Conservation (phyloP, 1,284 basidiomycete species). For the Cryptococcus depauperatus region DNA sequence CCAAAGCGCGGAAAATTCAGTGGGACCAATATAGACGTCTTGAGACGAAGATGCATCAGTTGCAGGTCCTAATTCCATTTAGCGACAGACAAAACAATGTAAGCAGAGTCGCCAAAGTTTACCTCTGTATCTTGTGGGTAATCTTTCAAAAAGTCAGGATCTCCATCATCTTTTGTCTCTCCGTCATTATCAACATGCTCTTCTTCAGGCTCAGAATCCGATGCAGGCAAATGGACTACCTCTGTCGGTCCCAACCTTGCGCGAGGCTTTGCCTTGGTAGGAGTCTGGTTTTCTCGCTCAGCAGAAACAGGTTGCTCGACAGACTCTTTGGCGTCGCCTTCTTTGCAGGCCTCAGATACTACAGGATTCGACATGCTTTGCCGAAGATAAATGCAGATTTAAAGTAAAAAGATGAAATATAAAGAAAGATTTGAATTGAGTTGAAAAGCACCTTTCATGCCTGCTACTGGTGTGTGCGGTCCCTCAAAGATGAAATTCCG, state of each 20-base stretch:
- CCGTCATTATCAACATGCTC: conserved; percentile 14
- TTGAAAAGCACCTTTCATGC: too few relatives aligned
- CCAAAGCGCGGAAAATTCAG: conserved; percentile 61
- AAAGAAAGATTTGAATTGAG: conserved; percentile 18
- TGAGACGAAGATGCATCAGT: conserved; percentile 73
- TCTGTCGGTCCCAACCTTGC: conserved; percentile 34
- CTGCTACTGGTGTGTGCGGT: too few relatives aligned
- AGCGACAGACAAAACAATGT: not conserved
- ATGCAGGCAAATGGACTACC: conserved; percentile 26
- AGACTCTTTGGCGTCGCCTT: not conserved
- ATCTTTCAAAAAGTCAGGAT: conserved; percentile 49
- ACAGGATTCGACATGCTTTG: not conserved
- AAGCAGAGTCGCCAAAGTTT: not conserved
- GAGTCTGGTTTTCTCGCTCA: not conserved
- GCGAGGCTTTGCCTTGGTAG: conserved; percentile 20
- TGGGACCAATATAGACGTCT: conserved; percentile 52
- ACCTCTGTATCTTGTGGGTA: conserved; percentile 62
- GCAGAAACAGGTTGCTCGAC: not conserved
- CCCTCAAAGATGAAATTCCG: too few relatives aligned
- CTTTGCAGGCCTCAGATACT: not conserved
- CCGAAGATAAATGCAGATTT: not conserved
- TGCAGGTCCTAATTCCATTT: conserved; percentile 64
- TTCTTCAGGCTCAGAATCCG: conserved; percentile 15
- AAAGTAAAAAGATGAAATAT: not conserved
- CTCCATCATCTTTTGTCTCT: conserved; percentile 22